phyloP scores from a whole-genome alignment of 1,284 basidiomycete genomes.

The Tilletia indica region DNA sequence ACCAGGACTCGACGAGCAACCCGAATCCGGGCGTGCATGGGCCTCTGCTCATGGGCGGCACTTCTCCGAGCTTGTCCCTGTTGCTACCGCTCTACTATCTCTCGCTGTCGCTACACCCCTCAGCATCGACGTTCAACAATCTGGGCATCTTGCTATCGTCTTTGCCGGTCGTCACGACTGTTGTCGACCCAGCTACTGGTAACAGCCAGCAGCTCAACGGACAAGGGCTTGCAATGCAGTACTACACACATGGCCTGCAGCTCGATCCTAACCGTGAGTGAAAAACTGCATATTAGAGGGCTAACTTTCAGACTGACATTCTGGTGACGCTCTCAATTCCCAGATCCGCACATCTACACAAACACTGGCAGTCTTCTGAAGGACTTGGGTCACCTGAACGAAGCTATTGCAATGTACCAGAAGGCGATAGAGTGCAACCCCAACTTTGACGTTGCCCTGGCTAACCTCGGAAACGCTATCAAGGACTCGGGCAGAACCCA shows the following conservation, averaged over 20 bases:
- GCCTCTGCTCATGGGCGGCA: conserved; percentile 45
- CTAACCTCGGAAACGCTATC: conserved; percentile 67
- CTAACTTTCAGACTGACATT: not conserved
- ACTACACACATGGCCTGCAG: conserved; percentile 64
- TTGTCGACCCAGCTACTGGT: conserved; percentile 40
- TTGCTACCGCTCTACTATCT: conserved; percentile 65
- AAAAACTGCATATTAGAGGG: not conserved
- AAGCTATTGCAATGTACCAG: conserved; percentile 63
- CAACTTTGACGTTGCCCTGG: conserved; percentile 65
- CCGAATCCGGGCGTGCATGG: conserved; percentile 39
- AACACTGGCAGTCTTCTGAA: conserved; percentile 67
- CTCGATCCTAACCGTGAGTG: conserved; percentile 60
- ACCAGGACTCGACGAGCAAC: conserved; percentile 59
- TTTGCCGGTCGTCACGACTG: conserved; percentile 55
- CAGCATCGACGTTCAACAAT: conserved; percentile 66
- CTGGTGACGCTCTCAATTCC: not conserved
- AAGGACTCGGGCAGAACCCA: conserved; percentile 60
- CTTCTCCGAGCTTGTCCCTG: conserved; percentile 61
- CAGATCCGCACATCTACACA: conserved; percentile 64
- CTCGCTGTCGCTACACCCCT: conserved; percentile 63
- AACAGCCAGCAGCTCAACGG: conserved; percentile 49
- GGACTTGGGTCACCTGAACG: conserved; percentile 62
- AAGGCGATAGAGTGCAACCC: conserved; percentile 64
- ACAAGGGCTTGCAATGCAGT: conserved; percentile 61
- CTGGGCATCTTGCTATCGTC: conserved; percentile 65